These are phyloP conservation scores for Dorcoceras hygrometricum DNA, from an alignment of 257 asterid species.

Conservation along the genomic window DNA sequence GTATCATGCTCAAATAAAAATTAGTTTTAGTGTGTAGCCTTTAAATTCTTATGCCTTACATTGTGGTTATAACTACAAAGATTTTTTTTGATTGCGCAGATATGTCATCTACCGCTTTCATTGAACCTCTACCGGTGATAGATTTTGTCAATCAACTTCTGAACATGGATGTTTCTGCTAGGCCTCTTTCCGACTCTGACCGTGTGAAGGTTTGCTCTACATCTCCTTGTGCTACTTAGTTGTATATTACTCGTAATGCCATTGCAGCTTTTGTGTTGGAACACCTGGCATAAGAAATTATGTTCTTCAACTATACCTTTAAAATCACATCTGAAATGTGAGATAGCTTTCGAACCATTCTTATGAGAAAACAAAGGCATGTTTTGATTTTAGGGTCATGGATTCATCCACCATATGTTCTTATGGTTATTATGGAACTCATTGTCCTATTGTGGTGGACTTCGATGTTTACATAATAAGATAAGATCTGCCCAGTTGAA, in stretches of 20 bases:
- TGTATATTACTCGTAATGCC: background rate
- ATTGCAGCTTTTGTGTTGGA: background rate
- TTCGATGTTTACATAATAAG: background rate
- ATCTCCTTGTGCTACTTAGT: background rate
- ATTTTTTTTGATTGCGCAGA: conserved; percentile 42
- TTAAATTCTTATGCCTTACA: no score
- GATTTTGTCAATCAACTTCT: conserved; percentile 84
- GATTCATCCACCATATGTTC: background rate
- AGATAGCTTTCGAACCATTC: background rate
- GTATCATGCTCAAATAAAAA: no score
- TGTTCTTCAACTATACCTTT: no score
- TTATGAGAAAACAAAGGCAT: background rate
- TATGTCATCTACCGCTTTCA: conserved; percentile 96
- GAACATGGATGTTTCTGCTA: conserved; percentile 63
- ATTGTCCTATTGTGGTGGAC: background rate
- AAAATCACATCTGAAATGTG: no score
- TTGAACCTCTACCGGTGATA: conserved; percentile 89
- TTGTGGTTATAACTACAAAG: background rate
- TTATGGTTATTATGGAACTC: background rate
- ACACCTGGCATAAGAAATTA: no score
- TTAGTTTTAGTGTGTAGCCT: background rate
- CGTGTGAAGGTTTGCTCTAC: conserved; percentile 73
- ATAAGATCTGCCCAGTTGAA: background rate
- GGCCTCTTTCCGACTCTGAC: conserved; percentile 89
- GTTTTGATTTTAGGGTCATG: background rate